These are phyloP conservation scores for Vanrija sp. DNA, from an alignment of 1,284 basidiomycete genomes.

Conservation along the genomic window DNA sequence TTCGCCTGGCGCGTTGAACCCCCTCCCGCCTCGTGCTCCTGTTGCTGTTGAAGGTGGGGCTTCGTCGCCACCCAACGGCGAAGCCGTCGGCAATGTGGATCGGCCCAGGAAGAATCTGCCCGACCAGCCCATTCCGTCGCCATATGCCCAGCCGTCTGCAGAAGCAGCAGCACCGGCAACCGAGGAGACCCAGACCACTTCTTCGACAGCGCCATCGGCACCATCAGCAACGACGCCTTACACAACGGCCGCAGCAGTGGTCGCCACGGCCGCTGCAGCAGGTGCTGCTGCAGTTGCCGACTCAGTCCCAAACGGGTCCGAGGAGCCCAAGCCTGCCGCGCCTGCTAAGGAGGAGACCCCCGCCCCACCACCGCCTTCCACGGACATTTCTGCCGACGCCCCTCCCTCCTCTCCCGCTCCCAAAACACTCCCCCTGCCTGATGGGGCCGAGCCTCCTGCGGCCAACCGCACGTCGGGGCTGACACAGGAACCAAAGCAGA, in stretches of 20 bases:
- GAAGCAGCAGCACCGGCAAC: background rate
- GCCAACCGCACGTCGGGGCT: background rate
- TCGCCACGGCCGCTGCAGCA: background rate
- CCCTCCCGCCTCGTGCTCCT: conserved; percentile 75
- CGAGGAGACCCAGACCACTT: background rate
- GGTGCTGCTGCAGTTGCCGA: background rate
- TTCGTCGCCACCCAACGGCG: background rate
- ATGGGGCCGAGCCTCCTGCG: conserved; percentile 8
- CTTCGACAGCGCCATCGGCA: background rate
- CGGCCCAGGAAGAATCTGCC: conserved; percentile 41
- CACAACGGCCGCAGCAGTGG: background rate
- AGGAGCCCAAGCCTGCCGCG: background rate
- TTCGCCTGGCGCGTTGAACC: conserved; percentile 93
- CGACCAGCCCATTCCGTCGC: conserved; percentile 28
- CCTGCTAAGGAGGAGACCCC: background rate
- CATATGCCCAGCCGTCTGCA: conserved; percentile 3
- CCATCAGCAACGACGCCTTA: background rate
- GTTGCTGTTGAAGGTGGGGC: conserved; percentile 26
- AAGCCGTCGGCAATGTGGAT: conserved; percentile 11
- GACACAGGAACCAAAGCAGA: conserved; percentile 47
- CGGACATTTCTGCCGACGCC: background rate
- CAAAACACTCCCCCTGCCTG: conserved; percentile 22
- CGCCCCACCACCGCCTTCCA: background rate
- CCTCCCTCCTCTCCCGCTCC: conserved; percentile 36
- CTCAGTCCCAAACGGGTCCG: conserved; percentile 5